Evolutionary conservation across 257 asterid genomes (phyloP).

Genomic region (Solanum okadae): DNA sequence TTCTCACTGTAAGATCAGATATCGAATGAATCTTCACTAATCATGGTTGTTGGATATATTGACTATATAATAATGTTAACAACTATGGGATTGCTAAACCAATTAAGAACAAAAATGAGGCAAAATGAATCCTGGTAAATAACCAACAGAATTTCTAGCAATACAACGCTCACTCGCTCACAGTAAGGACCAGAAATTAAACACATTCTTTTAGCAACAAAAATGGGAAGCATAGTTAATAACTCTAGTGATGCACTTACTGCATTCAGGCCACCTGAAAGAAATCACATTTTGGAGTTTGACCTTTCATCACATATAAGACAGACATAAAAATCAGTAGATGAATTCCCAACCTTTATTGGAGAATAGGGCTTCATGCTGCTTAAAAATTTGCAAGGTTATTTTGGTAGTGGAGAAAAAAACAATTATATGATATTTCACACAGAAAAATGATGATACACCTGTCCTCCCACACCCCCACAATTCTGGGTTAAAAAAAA

Average conservation of each 20-base stretch:
- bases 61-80: not conserved
- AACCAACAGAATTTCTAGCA: not conserved
- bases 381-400: not conserved
- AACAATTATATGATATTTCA: not conserved
- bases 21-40: not conserved
- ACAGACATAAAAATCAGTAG: not conserved
- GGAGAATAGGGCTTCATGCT: not conserved
- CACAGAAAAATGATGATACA: not conserved
- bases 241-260: not conserved
- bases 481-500: not conserved
- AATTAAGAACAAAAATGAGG: not conserved
- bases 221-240: not conserved
- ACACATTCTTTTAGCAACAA: not conserved
- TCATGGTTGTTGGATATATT: not conserved
- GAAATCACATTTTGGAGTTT: not conserved
- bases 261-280: not conserved
- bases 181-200: not conserved
- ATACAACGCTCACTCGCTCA: not conserved
- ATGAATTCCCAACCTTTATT: not conserved
- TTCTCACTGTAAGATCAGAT: conserved; percentile 57
- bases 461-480: not conserved
- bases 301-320: not conserved
- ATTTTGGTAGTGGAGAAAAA: not conserved
- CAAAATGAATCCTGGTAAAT: not conserved
- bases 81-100: not conserved